Evolutionary conservation across 345 rosid genomes (phyloP).

Genomic region (Barbarea vulgaris): DNA sequence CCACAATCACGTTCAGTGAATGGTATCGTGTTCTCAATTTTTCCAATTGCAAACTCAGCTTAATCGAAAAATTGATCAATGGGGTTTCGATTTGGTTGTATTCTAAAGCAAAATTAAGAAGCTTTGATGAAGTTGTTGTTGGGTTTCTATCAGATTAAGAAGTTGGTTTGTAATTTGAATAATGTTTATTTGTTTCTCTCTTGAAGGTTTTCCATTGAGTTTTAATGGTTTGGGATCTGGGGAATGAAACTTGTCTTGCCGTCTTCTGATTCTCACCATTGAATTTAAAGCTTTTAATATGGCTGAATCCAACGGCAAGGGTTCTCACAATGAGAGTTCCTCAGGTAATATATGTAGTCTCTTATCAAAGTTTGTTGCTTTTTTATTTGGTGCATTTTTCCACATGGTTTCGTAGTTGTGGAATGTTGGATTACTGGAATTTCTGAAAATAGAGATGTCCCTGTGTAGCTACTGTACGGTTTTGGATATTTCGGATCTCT

Average conservation of each 20-base stretch:
- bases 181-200: background rate
- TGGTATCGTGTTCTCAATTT: slow-evolving; percentile 23
- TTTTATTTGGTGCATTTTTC: background rate
- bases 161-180: background rate
- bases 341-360: slow-evolving; percentile 26
- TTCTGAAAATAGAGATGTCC: slow-evolving; percentile 8
- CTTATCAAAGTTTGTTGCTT: slow-evolving; percentile 1
- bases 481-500: background rate
- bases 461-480: slow-evolving; percentile 9
- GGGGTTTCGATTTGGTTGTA: slow-evolving; percentile 17
- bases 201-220: slow-evolving; percentile 23
- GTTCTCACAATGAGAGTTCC: slow-evolving; percentile 27
- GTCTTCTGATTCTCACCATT: slow-evolving; percentile 6
- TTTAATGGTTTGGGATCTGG: slow-evolving; percentile 25
- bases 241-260: slow-evolving; percentile 13
- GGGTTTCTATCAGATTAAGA: slow-evolving; percentile 15
- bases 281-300: slow-evolving; percentile 21
- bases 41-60: slow-evolving; percentile 26
- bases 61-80: slow-evolving; percentile 7
- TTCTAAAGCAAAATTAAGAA: background rate
- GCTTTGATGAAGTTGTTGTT: slow-evolving; percentile 19
- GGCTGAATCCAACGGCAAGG: slow-evolving; percentile 38
- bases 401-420: slow-evolving; percentile 2
- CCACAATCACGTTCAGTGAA: slow-evolving; percentile 22
- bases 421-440: slow-evolving; percentile 4